Base-by-base conservation (phyloP, 2,329 filamentous ascomycete species). In the Cladosporium colombiae region DNA sequence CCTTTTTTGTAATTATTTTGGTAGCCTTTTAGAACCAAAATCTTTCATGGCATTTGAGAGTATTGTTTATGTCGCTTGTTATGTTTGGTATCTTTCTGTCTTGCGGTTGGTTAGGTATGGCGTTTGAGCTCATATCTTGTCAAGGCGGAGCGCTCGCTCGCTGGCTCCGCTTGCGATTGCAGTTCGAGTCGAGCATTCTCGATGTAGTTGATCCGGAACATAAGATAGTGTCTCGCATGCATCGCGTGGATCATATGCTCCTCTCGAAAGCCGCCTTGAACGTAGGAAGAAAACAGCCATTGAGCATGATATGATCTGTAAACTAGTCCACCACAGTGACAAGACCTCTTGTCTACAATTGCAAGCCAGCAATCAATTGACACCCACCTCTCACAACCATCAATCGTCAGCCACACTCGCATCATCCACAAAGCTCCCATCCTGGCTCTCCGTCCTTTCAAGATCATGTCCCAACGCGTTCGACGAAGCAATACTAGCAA, bases 351-450 rank as follows among this genome's bases (percentile, higher is more conserved):
- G 10, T 21, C n/a, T 21, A 21, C 40, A 46, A 13, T n/a, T 2
- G 3, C n/a, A 46, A 46, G n/a, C 40, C n/a, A 46, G 40, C 40
- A 21, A 21, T 21, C n/a, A 46, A 46, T 46, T 46, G 18, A 21
- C n/a, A 46, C 5, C 40, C n/a, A 16, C 40, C n/a, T 23, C 40
- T 46, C n/a, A 21, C 5, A 46, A 8, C 40, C 8, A 11, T 46
- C 40, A 58, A 53, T 59, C 57, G 13, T 60, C 63, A 27, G 50
- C 64, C 33, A 62, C 46, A 57, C 72, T 74, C 0, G 69, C 74
- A 37, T 75, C 76, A 31, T 73, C 73, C 27, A 77, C 70, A 67
- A 77, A 76, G 56, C 75, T 77, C n/a, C 74, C 76, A 65, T 78
- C 76, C 29, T 72, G 62, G 63, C 75, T 77, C 37, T 77, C 76